Evolutionary conservation across 192 early-diverging fungal genomes (phyloP).

Genomic region (Podila verticillata): DNA sequence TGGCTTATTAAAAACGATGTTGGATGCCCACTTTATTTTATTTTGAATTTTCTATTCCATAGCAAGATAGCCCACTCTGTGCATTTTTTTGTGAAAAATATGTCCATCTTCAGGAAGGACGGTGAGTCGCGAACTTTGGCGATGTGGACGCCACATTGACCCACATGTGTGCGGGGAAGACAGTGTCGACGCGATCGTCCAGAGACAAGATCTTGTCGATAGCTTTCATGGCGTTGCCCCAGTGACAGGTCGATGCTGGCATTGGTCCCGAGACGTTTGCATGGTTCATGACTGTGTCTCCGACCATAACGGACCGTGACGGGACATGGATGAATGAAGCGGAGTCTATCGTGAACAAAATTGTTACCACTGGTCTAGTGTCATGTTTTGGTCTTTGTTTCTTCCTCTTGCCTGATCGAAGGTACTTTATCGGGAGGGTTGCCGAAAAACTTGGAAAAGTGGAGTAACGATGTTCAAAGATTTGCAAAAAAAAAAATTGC

Average conservation of each 20-base stretch:
- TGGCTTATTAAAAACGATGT: background rate
- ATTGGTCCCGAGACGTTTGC: conserved; percentile 28
- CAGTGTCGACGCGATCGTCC: conserved; percentile 29
- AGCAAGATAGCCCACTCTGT: no score
- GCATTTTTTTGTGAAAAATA: no score
- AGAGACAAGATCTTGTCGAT: conserved; percentile 40
- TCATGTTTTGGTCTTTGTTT: no score
- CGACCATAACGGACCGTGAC: conserved; percentile 38
- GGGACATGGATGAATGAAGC: conserved; percentile 51
- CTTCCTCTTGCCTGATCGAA: no score
- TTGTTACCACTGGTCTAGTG: no score
- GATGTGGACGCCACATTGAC: conserved; percentile 36
- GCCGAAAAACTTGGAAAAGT: no score
- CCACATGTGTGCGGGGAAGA: conserved; percentile 49
- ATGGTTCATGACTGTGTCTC: conserved; percentile 48
- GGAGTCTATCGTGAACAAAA: conserved; percentile 23
- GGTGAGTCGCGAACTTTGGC: conserved; percentile 37
- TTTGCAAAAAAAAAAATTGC: no score
- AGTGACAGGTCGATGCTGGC: conserved; percentile 24
- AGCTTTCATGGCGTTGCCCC: conserved; percentile 36
- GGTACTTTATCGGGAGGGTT: no score
- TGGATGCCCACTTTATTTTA: background rate
- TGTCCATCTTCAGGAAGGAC: background rate
- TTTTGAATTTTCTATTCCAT: background rate
- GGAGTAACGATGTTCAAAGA: no score